Evolutionary conservation across 345 rosid genomes (phyloP).

Genomic region (Isatis tinctoria): DNA sequence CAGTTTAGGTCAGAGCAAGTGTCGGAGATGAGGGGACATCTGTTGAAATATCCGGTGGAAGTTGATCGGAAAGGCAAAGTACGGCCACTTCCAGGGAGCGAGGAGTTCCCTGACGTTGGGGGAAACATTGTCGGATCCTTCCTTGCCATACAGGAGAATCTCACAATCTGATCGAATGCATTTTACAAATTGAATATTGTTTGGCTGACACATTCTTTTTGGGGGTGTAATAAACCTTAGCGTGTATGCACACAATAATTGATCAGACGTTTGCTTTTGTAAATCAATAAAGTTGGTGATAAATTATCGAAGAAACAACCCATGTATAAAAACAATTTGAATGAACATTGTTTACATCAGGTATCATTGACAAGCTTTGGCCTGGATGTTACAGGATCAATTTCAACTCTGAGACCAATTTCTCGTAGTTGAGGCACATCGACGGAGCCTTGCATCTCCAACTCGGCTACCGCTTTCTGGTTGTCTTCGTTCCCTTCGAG

Average conservation of each 20-base stretch:
- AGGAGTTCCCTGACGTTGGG: constrained; percentile 80
- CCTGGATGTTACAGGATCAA: constrained; percentile 50
- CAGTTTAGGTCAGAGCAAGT: constrained; percentile 56
- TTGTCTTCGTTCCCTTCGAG: no score
- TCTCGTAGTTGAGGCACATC: constrained; percentile 63
- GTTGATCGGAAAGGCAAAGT: constrained; percentile 79
- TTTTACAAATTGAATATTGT: background rate
- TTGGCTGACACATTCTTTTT: background rate
- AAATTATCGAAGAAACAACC: no score
- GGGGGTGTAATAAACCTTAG: background rate
- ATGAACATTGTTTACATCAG: no score
- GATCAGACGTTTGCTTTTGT: no score
- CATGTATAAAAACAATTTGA: no score
- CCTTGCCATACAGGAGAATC: constrained; percentile 70
- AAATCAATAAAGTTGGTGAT: no score
- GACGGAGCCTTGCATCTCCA: constrained; percentile 74
- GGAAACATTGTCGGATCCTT: constrained; percentile 79
- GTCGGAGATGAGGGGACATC: constrained; percentile 80
- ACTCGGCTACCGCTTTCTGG: no score
- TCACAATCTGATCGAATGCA: constrained; percentile 51
- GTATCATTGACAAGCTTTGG: constrained; percentile 72
- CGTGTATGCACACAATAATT: no score
- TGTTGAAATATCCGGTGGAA: constrained; percentile 80
- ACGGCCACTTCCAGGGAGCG: constrained; percentile 58
- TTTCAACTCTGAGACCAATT: constrained; percentile 66